These are phyloP conservation scores for Moniliophthora roreri DNA, from an alignment of 1,284 basidiomycete species.

Conservation along the genomic window DNA sequence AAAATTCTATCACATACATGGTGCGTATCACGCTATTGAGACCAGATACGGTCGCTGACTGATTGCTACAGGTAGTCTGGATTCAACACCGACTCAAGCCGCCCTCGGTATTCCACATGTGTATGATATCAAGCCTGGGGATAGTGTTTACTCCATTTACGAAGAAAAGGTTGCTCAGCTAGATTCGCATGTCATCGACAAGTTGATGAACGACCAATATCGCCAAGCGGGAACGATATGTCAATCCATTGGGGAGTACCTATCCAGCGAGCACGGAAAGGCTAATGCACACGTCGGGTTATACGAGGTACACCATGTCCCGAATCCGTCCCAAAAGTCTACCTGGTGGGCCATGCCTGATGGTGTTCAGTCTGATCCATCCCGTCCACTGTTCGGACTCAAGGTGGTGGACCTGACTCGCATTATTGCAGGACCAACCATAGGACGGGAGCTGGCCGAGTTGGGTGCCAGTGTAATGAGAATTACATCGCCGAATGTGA, in stretches of 20 bases:
- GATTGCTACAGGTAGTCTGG: not conserved
- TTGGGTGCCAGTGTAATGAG: constrained; percentile 27
- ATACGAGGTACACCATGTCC: constrained; percentile 22
- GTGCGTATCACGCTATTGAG: not conserved
- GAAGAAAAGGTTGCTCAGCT: constrained; percentile 1
- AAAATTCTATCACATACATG: constrained; percentile 14
- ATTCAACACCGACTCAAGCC: constrained; percentile 1
- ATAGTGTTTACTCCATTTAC: not conserved
- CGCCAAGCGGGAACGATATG: constrained; percentile 15
- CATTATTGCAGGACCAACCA: constrained; percentile 26
- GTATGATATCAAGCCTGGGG: not conserved
- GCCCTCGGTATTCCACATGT: constrained; percentile 6
- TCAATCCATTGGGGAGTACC: constrained; percentile 11
- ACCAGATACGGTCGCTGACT: too few relatives aligned
- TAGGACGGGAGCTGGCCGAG: constrained; percentile 26
- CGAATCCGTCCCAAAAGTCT: constrained; percentile 18
- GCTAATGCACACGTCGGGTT: constrained; percentile 21
- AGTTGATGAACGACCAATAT: constrained; percentile 8
- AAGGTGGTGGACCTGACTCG: constrained; percentile 29
- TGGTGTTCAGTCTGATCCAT: constrained; percentile 6
- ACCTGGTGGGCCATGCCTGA: constrained; percentile 19
- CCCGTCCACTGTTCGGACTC: constrained; percentile 23
- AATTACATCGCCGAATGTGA: constrained; percentile 26
- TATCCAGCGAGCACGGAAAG: constrained; percentile 11
- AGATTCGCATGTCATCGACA: constrained; percentile 5